phyloP scores from a whole-genome alignment of 2,329 filamentous ascomycete species.

The Paracorniculantispora psalliotae region DNA sequence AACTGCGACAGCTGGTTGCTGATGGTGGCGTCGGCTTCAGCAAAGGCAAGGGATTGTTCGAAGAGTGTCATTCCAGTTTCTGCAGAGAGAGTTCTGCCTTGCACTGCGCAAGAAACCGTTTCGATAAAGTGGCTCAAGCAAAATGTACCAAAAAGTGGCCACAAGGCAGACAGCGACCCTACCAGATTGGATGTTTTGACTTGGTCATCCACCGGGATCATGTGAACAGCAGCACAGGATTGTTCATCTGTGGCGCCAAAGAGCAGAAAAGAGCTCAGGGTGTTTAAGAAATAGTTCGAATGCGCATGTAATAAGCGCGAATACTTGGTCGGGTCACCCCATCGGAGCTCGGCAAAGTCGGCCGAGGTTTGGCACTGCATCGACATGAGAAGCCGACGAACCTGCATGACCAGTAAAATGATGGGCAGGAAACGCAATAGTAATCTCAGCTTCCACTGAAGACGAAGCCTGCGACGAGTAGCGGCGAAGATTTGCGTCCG shows the following conservation, averaged over 20 bases:
- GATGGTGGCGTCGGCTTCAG: slow-evolving; percentile 87
- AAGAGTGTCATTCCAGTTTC: slow-evolving; percentile 97
- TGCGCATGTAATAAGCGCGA: slow-evolving; percentile 66
- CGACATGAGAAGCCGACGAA: slow-evolving; percentile 67
- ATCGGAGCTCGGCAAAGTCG: slow-evolving; percentile 63
- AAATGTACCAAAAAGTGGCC: slow-evolving; percentile 67
- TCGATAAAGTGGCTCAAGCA: slow-evolving; percentile 82
- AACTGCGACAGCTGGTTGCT: slow-evolving; percentile 73
- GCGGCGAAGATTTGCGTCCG: slow-evolving; percentile 91
- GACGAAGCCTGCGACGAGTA: slow-evolving; percentile 70
- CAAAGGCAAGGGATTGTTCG: slow-evolving; percentile 92
- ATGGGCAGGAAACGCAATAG: slow-evolving; percentile 68
- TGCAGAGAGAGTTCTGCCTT: slow-evolving; percentile 71
- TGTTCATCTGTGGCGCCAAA: slow-evolving; percentile 68
- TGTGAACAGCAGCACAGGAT: slow-evolving; percentile 70
- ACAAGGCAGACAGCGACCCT: slow-evolving; percentile 73
- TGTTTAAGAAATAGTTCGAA: slow-evolving; percentile 65
- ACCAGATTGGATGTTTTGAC: slow-evolving; percentile 42
- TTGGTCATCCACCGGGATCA: slow-evolving; percentile 40
- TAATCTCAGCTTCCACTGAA: slow-evolving; percentile 69
- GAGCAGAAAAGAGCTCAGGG: slow-evolving; percentile 65
- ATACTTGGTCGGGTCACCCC: slow-evolving; percentile 60
- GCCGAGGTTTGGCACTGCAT: slow-evolving; percentile 88
- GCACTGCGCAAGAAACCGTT: slow-evolving; percentile 79
- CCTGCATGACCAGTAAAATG: slow-evolving; percentile 63